Evolutionary conservation across 495 filamentous ascomycete genomes (phyloP).

Genomic region (Trichoderma parareesei): DNA sequence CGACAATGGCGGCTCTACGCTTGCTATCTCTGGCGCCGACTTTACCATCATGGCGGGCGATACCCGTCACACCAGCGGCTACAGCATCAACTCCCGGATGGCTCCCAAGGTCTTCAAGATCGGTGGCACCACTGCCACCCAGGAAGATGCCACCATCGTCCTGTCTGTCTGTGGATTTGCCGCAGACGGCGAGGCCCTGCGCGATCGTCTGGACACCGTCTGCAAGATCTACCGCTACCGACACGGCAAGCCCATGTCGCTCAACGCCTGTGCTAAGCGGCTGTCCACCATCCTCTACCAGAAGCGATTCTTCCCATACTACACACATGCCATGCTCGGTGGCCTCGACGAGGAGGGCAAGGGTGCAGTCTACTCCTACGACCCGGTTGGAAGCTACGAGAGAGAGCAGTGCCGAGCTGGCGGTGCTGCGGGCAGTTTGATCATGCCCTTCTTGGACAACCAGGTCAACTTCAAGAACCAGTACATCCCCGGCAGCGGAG

Average conservation of each 20-base stretch:
- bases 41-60: slow-evolving; percentile 96
- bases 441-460: slow-evolving; percentile 98
- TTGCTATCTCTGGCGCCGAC: slow-evolving; percentile 87
- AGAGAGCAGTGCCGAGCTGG: slow-evolving; percentile 91
- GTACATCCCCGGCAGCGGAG: slow-evolving; percentile 81
- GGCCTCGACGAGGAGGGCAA: slow-evolving; percentile 92
- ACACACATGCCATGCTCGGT: slow-evolving; percentile 84
- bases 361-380: slow-evolving; percentile 93
- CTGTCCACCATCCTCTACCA: slow-evolving; percentile 89
- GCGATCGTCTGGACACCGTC: slow-evolving; percentile 79
- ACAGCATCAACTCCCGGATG: slow-evolving; percentile 96
- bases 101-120: slow-evolving; percentile 95
- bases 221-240: slow-evolving; percentile 97
- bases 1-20: slow-evolving; percentile 93
- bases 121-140: slow-evolving; percentile 76
- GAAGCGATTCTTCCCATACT: slow-evolving; percentile 98
- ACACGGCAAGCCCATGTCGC: slow-evolving; percentile 86
- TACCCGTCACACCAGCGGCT: slow-evolving; percentile 87
- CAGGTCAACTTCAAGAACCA: slow-evolving; percentile 99
- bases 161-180: slow-evolving; percentile 93
- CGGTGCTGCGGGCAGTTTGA: slow-evolving; percentile 89
- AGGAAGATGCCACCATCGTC: slow-evolving; percentile 73
- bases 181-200: slow-evolving; percentile 83
- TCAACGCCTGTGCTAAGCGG: slow-evolving; percentile 86
- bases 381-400: slow-evolving; percentile 94